phyloP scores from a whole-genome alignment of 495 filamentous ascomycete genomes.

The Collariella sp. region DNA sequence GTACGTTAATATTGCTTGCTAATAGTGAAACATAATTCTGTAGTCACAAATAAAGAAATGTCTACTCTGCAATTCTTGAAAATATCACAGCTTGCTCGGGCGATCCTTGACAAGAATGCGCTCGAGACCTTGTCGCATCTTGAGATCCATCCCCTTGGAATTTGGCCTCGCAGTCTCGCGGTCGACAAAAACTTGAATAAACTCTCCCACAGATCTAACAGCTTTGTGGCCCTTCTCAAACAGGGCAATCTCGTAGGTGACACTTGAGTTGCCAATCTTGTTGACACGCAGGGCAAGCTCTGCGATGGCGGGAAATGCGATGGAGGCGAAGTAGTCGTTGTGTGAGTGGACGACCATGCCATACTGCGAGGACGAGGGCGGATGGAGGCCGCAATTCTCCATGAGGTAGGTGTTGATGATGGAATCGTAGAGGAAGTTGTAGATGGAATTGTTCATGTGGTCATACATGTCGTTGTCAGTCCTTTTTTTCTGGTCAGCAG shows the following conservation, averaged over 20 bases:
- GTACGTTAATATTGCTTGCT: not conserved
- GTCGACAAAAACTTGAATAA: conserved; percentile 84
- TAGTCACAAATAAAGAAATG: not conserved
- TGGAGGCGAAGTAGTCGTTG: conserved; percentile 75
- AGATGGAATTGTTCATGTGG: conserved; percentile 77
- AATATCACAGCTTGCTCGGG: conserved; percentile 14
- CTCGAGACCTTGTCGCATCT: conserved; percentile 47
- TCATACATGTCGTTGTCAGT: conserved; percentile 92
- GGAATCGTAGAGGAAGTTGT: conserved; percentile 76
- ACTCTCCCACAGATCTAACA: conserved; percentile 78
- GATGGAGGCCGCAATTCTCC: conserved; percentile 64
- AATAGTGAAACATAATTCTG: not conserved
- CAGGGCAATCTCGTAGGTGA: conserved; percentile 86
- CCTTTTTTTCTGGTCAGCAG: not conserved
- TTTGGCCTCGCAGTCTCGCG: conserved; percentile 60
- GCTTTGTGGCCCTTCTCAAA: conserved; percentile 67
- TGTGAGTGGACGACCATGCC: conserved; percentile 76
- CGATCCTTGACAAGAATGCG: conserved; percentile 17
- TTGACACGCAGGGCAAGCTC: conserved; percentile 78
- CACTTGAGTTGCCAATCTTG: conserved; percentile 75
- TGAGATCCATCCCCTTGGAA: conserved; percentile 47
- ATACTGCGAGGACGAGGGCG: conserved; percentile 58
- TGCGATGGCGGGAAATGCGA: conserved; percentile 73
- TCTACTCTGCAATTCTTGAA: not conserved
- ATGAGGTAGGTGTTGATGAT: conserved; percentile 88